Percentiles rank a stretch among this genome's conserved stretches.
Evolutionary conservation across 495 filamentous ascomycete genomes (phyloP).

Genomic region (Neurospora tetraspora): DNA sequence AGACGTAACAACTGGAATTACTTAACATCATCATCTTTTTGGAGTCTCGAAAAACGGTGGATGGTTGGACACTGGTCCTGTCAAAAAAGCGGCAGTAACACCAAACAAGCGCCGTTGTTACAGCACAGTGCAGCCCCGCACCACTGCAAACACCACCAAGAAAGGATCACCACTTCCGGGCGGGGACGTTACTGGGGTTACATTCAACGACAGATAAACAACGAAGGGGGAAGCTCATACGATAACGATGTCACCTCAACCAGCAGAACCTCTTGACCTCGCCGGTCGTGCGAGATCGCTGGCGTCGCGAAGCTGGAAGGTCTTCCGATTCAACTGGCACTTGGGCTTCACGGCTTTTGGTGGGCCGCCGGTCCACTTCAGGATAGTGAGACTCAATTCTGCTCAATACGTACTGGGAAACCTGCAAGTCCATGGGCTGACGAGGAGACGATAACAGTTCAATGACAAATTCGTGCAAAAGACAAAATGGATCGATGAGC

Average conservation of each 20-base stretch:
- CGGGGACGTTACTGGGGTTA: not conserved
- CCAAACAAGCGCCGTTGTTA: not conserved
- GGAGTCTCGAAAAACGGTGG: too few relatives aligned
- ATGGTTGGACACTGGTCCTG: too few relatives aligned
- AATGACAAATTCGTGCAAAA: slow-evolving; percentile 57
- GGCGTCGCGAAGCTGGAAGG: slow-evolving; percentile 14
- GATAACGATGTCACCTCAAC: not conserved
- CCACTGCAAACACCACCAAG: not conserved
- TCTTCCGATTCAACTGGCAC: slow-evolving; percentile 47
- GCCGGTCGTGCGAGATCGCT: slow-evolving; percentile 1
- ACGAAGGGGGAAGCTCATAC: not conserved
- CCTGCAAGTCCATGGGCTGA: not conserved
- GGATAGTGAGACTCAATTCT: slow-evolving; percentile 34
- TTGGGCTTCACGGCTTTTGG: slow-evolving; percentile 65
- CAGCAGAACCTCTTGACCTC: not conserved
- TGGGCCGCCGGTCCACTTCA: slow-evolving; percentile 62
- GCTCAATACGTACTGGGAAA: not conserved
- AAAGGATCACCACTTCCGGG: not conserved
- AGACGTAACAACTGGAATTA: not conserved
- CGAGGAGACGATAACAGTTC: slow-evolving; percentile 24
- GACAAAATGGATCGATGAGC: slow-evolving; percentile 65
- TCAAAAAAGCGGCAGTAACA: not conserved
- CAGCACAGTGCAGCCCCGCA: not conserved
- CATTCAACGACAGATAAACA: not conserved
- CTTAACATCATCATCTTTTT: not conserved